These are phyloP conservation scores for Parietichytrium sp. DNA, from an alignment of 108 stramenopile genomes.

Conservation along the genomic window DNA sequence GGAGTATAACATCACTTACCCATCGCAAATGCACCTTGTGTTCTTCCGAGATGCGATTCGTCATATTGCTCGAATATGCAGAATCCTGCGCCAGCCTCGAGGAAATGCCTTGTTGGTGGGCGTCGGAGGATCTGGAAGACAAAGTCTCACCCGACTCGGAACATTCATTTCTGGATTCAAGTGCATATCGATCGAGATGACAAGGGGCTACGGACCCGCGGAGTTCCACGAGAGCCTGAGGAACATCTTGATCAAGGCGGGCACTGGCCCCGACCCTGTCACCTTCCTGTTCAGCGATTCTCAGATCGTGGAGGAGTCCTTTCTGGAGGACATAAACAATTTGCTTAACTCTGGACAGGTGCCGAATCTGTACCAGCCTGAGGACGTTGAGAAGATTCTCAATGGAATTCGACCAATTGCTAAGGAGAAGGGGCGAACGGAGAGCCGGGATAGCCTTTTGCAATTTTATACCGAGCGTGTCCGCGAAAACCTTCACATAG, in stretches of 20 bases:
- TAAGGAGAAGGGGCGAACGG: constrained; percentile 56
- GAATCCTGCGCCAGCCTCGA: constrained; percentile 61
- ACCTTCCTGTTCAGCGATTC: constrained; percentile 68
- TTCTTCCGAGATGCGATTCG: constrained; percentile 62
- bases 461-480: constrained; percentile 58
- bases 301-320: constrained; percentile 62
- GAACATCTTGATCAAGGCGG: constrained; percentile 53
- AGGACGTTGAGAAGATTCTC: constrained; percentile 57
- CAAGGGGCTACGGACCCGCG: constrained; percentile 51
- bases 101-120: constrained; percentile 66
- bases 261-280: constrained; percentile 52
- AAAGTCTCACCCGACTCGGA: constrained; percentile 60
- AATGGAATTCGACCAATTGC: constrained; percentile 53
- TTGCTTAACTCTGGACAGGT: constrained; percentile 64
- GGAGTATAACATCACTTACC: constrained; percentile 63
- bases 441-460: constrained; percentile 59
- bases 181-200: constrained; percentile 60
- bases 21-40: constrained; percentile 64
- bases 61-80: constrained; percentile 61
- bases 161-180: constrained; percentile 62
- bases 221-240: constrained; percentile 65
- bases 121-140: constrained; percentile 65
- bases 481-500: constrained; percentile 64
- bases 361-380: constrained; percentile 63
- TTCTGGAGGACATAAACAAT: constrained; percentile 68